Evolutionary conservation across 208 protist genomes (phyloP), one percentile per base, ranked within the genome.

Genomic region (Tetramitus jugosus): DNA sequence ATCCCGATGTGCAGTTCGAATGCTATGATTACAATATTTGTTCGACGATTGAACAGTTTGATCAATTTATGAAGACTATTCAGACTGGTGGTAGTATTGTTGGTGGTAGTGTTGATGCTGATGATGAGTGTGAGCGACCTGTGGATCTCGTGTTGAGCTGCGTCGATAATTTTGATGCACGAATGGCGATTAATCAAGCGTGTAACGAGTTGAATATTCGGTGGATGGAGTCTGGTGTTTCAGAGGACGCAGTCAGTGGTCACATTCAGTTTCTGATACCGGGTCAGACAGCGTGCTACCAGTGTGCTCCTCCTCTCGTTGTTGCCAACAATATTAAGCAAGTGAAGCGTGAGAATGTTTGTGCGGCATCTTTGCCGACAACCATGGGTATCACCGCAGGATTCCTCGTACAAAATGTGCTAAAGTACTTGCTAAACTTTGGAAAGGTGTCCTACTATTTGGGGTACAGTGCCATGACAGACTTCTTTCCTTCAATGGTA

Each of bases 211-310:
- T 91, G 77, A 79, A 80, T 35, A 85, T 94, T 60, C 79, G 79
- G 40, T 98, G 95, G 94, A 97, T 98, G 91, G 94, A 98, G 76
- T 93, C 87, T 53, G 96, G 96, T 60, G 96, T 98, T 1, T 84
- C 88, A 8, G 96, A 98, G 84, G 93, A 97, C 85, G 96, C 96
- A 26, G 92, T 98, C 8, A 96, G 93, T 37, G 95, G 95, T n/a
- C 95, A 98, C 87, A 97, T 98, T 74, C 96, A 98, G 87, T 86
- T 97, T 45, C 84, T 97, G 8, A 78, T 93, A 4, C 95, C 95
- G 0, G 94, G 95, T 45, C 83, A 90, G 61, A 96, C 91, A 33
- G 86, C 88, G 2, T 93, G 91, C 80, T 94, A 93, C 77, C 85
- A 95, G 86, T 97, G 93, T 84, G 89, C 90, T 68, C 93, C 94